Evolutionary conservation across 1,284 basidiomycete genomes (phyloP).

Genomic region (Erythrobasidium hasegawianum): DNA sequence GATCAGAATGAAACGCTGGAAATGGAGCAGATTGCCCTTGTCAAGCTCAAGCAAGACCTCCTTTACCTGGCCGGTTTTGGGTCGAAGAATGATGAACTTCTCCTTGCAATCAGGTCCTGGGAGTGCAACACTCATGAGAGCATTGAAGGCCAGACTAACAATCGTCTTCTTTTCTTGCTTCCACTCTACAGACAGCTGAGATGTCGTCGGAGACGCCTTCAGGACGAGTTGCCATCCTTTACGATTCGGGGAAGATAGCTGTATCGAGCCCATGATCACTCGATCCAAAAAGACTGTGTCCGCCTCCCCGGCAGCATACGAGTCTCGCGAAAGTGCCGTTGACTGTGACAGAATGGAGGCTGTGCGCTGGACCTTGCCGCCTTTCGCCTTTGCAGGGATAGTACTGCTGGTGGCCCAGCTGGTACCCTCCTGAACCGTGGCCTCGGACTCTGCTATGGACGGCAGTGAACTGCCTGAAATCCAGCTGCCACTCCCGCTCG

Average conservation of each 20-base stretch:
- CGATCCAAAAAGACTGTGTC: constrained; percentile 11
- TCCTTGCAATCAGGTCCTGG: constrained; percentile 24
- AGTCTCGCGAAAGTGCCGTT: background rate
- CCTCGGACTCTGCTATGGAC: background rate
- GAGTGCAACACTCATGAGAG: constrained; percentile 1
- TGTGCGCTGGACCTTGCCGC: background rate
- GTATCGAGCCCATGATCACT: constrained; percentile 13
- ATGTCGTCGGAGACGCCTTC: constrained; percentile 5
- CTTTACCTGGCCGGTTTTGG: constrained; percentile 10
- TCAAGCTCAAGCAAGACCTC: constrained; percentile 18
- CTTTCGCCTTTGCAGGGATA: background rate
- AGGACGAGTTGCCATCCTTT: constrained; percentile 20
- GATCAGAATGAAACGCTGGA: constrained; percentile 21
- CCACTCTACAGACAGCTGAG: constrained; percentile 19
- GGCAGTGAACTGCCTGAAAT: background rate
- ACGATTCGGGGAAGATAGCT: constrained; percentile 16
- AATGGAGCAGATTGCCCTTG: constrained; percentile 17
- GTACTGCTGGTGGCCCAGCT: constrained; percentile 1
- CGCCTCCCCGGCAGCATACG: background rate
- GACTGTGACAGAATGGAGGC: background rate
- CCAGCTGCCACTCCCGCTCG: background rate
- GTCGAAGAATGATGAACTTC: constrained; percentile 15
- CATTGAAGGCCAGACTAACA: constrained; percentile 16
- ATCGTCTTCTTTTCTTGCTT: constrained; percentile 19
- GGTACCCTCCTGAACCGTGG: background rate